phyloP scores from a whole-genome alignment of 176 grass and related monocot genomes.

The Paspalum vaginatum region DNA sequence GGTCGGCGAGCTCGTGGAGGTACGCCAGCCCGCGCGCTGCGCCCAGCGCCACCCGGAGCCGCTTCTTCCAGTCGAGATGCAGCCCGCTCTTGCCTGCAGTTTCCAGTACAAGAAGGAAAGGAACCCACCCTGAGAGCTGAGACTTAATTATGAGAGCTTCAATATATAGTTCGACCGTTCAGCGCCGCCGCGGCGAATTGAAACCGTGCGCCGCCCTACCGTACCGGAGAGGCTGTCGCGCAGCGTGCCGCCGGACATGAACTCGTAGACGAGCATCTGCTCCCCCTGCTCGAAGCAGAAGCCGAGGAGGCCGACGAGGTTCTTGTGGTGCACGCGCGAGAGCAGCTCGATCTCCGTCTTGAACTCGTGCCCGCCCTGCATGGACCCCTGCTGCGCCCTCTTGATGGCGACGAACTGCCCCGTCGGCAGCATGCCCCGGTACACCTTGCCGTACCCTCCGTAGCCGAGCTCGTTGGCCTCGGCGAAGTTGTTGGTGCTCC shows the following conservation, averaged over 20 bases:
- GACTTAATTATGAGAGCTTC: too few relatives aligned
- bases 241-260: conserved; percentile 75
- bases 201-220: not conserved
- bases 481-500: conserved; percentile 80
- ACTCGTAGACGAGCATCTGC: conserved; percentile 98
- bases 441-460: conserved; percentile 94
- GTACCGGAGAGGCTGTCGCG: conserved; percentile 77
- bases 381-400: conserved; percentile 78
- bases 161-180: too few relatives aligned
- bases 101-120: not conserved
- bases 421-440: conserved; percentile 70
- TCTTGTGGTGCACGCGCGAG: conserved; percentile 99
- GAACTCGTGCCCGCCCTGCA: conserved; percentile 92
- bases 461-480: conserved; percentile 79
- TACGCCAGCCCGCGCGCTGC: conserved; percentile 83
- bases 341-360: conserved; percentile 99
- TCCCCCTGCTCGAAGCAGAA: conserved; percentile 98
- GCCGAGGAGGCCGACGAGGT: conserved; percentile 81
- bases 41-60: conserved; percentile 73
- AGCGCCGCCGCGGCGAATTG: too few relatives aligned
- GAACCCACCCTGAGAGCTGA: too few relatives aligned
- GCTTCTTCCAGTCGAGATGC: conserved; percentile 81
- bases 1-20: conserved; percentile 94
- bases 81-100: conserved; percentile 80
- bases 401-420: conserved; percentile 89